phyloP scores from a whole-genome alignment of 805 yeast species.

The Wickerhamomyces bovis region DNA sequence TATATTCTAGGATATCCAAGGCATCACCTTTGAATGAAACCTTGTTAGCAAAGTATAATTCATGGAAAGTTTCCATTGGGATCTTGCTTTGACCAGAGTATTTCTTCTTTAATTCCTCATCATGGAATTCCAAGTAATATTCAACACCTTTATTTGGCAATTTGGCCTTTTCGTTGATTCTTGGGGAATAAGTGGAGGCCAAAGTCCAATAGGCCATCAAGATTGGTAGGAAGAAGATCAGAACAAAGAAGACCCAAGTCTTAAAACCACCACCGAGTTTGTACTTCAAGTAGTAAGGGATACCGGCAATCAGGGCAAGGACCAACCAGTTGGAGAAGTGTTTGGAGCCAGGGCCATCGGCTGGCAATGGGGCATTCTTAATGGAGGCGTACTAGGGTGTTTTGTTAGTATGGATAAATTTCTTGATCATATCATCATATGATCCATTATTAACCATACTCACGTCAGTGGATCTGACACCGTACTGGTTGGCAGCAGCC shows the following conservation, averaged over 20 bases:
- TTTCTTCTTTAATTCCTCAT: slow-evolving; percentile 57
- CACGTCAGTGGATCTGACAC: slow-evolving; percentile 30
- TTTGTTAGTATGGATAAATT: slow-evolving; percentile 9
- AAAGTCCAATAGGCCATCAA: slow-evolving; percentile 81
- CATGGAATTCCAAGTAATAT: slow-evolving; percentile 77
- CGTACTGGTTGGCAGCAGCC: slow-evolving; percentile 37
- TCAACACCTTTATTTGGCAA: slow-evolving; percentile 75
- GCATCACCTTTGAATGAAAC: slow-evolving; percentile 86
- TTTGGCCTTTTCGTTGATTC: slow-evolving; percentile 70
- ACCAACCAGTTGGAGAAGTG: slow-evolving; percentile 62
- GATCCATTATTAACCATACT: no score
- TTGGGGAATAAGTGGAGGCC: slow-evolving; percentile 70
- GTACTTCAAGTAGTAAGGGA: slow-evolving; percentile 60
- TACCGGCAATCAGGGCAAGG: slow-evolving; percentile 39
- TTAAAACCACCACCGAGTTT: slow-evolving; percentile 66
- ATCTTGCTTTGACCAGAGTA: slow-evolving; percentile 72
- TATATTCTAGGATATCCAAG: slow-evolving; percentile 74
- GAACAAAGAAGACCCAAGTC: slow-evolving; percentile 54
- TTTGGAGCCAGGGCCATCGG: slow-evolving; percentile 84
- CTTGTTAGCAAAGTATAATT: slow-evolving; percentile 75
- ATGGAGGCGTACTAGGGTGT: slow-evolving; percentile 58
- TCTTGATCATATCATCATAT: no score
- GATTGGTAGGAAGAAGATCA: slow-evolving; percentile 59
- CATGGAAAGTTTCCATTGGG: slow-evolving; percentile 91
- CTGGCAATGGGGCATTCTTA: slow-evolving; percentile 81